Conservation (phyloP, 2,329 filamentous ascomycete species). For the Calonectria hongkongensis region DNA sequence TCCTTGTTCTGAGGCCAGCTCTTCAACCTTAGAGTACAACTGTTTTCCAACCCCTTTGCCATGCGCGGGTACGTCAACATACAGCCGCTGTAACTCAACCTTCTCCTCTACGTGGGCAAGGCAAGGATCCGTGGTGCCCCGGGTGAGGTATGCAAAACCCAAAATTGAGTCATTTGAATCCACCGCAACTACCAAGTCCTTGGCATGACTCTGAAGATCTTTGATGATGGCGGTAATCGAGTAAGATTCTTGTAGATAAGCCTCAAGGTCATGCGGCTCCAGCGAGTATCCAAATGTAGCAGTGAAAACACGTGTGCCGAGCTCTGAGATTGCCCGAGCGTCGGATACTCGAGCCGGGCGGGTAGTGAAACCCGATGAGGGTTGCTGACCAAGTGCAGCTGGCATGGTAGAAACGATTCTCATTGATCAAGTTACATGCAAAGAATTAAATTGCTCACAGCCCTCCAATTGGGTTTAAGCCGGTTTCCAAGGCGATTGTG, state of each 20-base stretch:
- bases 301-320: conserved; percentile 62
- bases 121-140: conserved; percentile 62
- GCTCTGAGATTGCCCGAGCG: conserved; percentile 52
- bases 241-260: conserved; percentile 63
- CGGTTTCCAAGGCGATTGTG: neutral
- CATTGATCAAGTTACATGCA: neutral
- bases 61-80: conserved; percentile 60
- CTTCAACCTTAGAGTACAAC: conserved; percentile 56
- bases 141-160: conserved; percentile 65
- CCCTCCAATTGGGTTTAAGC: neutral
- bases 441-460: conserved; percentile 17
- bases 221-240: conserved; percentile 56
- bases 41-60: conserved; percentile 62
- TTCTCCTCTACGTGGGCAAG: conserved; percentile 54
- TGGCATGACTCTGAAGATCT: conserved; percentile 52
- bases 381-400: neutral
- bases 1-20: conserved; percentile 59
- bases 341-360: conserved; percentile 36
- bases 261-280: conserved; percentile 58
- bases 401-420: neutral
- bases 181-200: conserved; percentile 53
- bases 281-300: conserved; percentile 66
- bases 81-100: conserved; percentile 66
- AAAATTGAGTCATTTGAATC: conserved; percentile 51
- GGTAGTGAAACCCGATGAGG: conserved; percentile 12